Evolutionary conservation across 2,329 filamentous ascomycete species (phyloP).

Genomic region (Colletotrichum somersetense): DNA sequence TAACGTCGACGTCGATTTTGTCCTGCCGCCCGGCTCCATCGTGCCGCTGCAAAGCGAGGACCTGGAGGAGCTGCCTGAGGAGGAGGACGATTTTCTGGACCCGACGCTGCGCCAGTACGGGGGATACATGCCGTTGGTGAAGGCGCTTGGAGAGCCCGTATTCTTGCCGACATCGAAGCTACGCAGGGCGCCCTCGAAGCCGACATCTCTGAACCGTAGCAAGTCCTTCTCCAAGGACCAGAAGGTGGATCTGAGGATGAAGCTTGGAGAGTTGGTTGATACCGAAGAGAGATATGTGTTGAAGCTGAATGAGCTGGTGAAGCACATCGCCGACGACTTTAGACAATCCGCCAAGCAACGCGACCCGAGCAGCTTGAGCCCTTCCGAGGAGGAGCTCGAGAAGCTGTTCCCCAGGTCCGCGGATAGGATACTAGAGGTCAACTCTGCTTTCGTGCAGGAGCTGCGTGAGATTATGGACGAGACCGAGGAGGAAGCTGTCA

Average conservation of each 20-base stretch:
- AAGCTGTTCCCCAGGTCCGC: conserved; percentile 86
- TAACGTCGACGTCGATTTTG: conserved; percentile 88
- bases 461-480: conserved; percentile 83
- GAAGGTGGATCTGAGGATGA: conserved; percentile 86
- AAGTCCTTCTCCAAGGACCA: conserved; percentile 84
- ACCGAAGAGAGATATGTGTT: conserved; percentile 95
- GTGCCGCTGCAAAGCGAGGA: conserved; percentile 72
- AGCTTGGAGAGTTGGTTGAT: conserved; percentile 90
- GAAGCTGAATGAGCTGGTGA: conserved; percentile 87
- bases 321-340: conserved; percentile 84
- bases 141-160: conserved; percentile 83
- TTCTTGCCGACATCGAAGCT: conserved; percentile 90
- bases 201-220: conserved; percentile 82
- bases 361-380: conserved; percentile 73
- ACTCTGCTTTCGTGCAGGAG: conserved; percentile 82
- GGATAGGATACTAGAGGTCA: conserved; percentile 83
- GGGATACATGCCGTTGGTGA: conserved; percentile 80
- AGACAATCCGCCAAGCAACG: conserved; percentile 75
- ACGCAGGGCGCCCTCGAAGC: conserved; percentile 87
- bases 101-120: conserved; percentile 79
- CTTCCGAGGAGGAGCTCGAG: conserved; percentile 78
- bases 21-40: conserved; percentile 84
- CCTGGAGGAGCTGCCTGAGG: conserved; percentile 69
- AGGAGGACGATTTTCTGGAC: conserved; percentile 76
- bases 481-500: conserved; percentile 83